Evolutionary conservation across 495 filamentous ascomycete species (phyloP).

Genomic region (Xylaria grammica): DNA sequence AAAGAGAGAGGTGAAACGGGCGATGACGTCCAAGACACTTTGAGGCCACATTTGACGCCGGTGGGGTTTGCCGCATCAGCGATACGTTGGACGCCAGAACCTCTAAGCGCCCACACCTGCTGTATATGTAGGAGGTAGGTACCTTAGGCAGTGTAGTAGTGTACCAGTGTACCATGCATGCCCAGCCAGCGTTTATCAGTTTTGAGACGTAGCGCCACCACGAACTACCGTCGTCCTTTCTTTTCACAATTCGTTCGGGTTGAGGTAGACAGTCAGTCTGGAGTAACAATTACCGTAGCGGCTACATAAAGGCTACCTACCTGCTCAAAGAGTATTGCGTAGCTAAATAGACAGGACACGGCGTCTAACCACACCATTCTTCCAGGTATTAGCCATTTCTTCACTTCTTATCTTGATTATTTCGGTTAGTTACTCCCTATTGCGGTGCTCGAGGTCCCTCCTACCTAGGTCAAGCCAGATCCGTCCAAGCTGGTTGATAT

Average conservation of each 20-base stretch:
- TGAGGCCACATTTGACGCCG: too few species aligned
- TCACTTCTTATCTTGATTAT: not conserved
- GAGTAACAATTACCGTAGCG: not conserved
- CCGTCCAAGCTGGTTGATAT: slow-evolving; percentile 14
- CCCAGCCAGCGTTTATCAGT: not conserved
- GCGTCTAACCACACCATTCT: not conserved
- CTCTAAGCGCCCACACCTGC: slow-evolving; percentile 10
- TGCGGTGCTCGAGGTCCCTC: not conserved
- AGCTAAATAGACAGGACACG: not conserved
- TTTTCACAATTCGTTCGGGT: too few species aligned
- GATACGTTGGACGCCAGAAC: too few species aligned
- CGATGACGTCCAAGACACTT: not conserved
- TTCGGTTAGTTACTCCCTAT: not conserved
- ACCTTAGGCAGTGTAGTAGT: too few species aligned
- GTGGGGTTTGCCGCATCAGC: not conserved
- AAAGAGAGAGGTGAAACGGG: too few species aligned
- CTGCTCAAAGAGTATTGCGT: not conserved
- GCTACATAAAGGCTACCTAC: too few species aligned
- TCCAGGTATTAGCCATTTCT: not conserved
- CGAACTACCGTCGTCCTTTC: not conserved
- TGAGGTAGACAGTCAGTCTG: too few species aligned
- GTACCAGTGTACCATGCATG: too few species aligned
- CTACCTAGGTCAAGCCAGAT: slow-evolving; percentile 1
- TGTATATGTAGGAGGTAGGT: too few species aligned
- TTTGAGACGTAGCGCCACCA: slow-evolving; percentile 1